Base-by-base conservation (phyloP, 1,284 basidiomycete genomes). In the Cerioporus squamosus region DNA sequence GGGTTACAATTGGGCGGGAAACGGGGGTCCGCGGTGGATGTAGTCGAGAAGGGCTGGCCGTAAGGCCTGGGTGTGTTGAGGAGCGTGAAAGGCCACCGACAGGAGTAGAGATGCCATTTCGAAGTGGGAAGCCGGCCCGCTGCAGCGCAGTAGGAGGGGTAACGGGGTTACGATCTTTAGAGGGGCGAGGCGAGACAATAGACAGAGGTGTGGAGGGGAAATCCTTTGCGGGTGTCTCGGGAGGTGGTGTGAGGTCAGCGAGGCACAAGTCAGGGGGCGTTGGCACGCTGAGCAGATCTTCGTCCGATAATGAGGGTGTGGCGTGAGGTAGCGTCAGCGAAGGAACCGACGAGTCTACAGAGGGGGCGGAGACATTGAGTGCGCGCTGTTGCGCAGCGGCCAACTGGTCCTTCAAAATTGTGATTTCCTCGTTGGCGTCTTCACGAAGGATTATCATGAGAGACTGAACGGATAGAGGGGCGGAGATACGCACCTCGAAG, bases 381-480 rank as follows among this genome's bases (percentile, higher is more conserved):
- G 44, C 57, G 22, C 72, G 73, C 31, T 72, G 67, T 17, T 75
- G 72, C 59, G 79, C 71, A 64, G 78, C 68, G 55, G 79, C 70
- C 49, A 91, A 67, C 64, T 94, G 92, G 65, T 94, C 91, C 70
- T 87, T 89, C 50, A 97, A 77, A 51, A 95, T 90, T 23, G 86
- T 84, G 33, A 93, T 84, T 74, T 98, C 95, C 60, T 90, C 90
- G 64, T 88, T 91, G 60, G 93, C 86, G 77, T 95, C 93, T 94
- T 50, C 60, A 57, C 53, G 40, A 9, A 12, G 51, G 48, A 48
- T 40, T 31, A 9, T 31, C 1, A 14, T 8, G 24, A 29, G 10
- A 29, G 31, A 14, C 12, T n/a, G 3, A 17, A n/a, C 22, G 20
- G 36, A 22, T 15, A 26, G n/a, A 55, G 51, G 15, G 46, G 45